Percentiles rank a stretch among this genome's conserved stretches.
phyloP scores from a whole-genome alignment of 2,329 filamentous ascomycete species.

The Microcyclosporella mali region DNA sequence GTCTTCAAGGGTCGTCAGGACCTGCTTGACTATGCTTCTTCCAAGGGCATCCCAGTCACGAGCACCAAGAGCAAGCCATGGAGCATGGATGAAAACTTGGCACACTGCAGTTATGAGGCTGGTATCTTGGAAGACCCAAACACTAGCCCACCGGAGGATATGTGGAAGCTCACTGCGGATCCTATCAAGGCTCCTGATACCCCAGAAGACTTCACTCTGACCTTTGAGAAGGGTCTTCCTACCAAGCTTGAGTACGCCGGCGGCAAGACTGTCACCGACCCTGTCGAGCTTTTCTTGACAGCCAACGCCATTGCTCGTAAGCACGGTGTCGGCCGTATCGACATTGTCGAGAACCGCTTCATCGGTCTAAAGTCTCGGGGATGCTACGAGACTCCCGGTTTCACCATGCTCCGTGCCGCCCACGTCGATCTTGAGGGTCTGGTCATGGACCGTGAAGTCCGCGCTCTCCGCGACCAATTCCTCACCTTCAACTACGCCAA shows the following conservation, averaged over 20 bases:
- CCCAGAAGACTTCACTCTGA: conserved; percentile 64
- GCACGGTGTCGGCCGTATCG: conserved; percentile 71
- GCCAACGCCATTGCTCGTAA: conserved; percentile 65
- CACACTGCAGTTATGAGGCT: conserved; percentile 74
- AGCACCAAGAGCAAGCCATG: conserved; percentile 68
- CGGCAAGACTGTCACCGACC: conserved; percentile 58
- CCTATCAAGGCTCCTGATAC: conserved; percentile 64
- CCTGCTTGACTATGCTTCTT: conserved; percentile 63
- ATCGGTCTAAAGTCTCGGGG: conserved; percentile 74
- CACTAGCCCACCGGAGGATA: conserved; percentile 63
- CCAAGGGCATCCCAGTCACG: conserved; percentile 63
- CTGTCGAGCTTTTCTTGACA: conserved; percentile 65
- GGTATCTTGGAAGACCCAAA: conserved; percentile 64
- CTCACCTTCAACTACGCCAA: conserved; percentile 59
- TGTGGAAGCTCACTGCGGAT: conserved; percentile 69
- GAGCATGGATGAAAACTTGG: conserved; percentile 64
- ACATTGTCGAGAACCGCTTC: conserved; percentile 78
- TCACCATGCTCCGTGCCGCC: conserved; percentile 51
- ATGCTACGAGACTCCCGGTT: conserved; percentile 66
- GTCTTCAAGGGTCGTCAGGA: conserved; percentile 66
- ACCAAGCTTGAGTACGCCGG: conserved; percentile 57
- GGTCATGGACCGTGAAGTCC: conserved; percentile 62
- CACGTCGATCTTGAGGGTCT: conserved; percentile 61
- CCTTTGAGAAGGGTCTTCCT: conserved; percentile 71
- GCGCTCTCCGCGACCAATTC: conserved; percentile 64